A percentile compares a stretch with the other conserved stretches of the same genome.
Evolutionary conservation across 345 rosid species (phyloP).

Genomic region (Corchorus olitorius): DNA sequence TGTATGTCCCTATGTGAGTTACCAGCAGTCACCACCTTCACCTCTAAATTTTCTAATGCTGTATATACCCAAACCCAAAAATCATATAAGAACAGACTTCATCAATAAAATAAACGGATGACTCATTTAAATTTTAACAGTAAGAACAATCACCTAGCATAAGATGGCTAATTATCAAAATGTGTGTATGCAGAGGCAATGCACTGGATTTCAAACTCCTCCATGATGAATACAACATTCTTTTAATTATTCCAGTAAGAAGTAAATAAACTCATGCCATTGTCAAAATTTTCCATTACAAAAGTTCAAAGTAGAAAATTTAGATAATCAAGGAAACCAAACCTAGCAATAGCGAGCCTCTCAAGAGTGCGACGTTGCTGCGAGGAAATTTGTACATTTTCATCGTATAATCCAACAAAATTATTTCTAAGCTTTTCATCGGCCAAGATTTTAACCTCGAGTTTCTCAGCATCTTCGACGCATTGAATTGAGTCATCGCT

Average conservation of each 20-base stretch:
- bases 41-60: background rate
- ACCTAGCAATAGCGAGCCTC: conserved; percentile 66
- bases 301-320: background rate
- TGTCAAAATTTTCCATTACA: background rate
- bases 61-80: background rate
- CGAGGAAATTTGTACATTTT: conserved; percentile 35
- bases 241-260: too few species aligned
- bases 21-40: background rate
- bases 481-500: conserved; percentile 45
- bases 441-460: conserved; percentile 53
- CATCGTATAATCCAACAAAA: conserved; percentile 70
- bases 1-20: too few species aligned
- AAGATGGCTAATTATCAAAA: background rate
- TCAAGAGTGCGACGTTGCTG: conserved; percentile 64
- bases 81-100: background rate
- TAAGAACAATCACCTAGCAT: background rate
- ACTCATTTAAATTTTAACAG: background rate
- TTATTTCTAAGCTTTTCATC: conserved; percentile 59
- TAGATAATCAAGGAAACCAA: background rate
- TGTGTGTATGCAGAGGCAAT: background rate
- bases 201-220: background rate
- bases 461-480: conserved; percentile 50
- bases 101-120: background rate
- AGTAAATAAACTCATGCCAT: background rate
- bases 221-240: too few species aligned